phyloP scores from a whole-genome alignment of 2,329 filamentous ascomycete species.

The Fusarium ramigenum region DNA sequence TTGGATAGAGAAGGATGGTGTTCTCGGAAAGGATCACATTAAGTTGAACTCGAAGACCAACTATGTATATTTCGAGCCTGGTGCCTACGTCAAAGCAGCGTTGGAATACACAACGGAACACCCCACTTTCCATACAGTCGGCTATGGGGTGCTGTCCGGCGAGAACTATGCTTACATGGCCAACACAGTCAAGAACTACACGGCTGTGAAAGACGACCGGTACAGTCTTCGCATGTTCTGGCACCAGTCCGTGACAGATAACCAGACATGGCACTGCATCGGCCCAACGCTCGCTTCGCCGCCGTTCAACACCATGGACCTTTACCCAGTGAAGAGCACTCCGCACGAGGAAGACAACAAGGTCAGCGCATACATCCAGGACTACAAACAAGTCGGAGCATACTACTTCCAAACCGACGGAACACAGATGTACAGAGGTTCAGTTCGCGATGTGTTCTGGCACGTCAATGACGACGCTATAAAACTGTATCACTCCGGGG shows the following conservation, averaged over 20 bases:
- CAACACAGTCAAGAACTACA: background rate
- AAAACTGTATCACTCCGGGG: background rate
- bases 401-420: background rate
- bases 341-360: background rate
- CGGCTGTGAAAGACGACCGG: background rate
- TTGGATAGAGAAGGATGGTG: background rate
- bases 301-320: background rate
- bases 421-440: background rate
- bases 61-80: background rate
- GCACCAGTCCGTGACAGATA: background rate
- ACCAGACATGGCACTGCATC: background rate
- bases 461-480: background rate
- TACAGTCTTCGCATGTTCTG: background rate
- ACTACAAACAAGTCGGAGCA: background rate
- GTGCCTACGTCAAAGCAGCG: background rate
- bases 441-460: background rate
- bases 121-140: background rate
- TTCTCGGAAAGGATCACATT: background rate
- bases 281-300: fast-evolving
- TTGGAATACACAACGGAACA: background rate
- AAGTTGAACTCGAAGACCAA: background rate
- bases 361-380: background rate
- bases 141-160: background rate
- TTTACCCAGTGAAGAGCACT: background rate
- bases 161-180: background rate